Evolutionary conservation across 2,329 filamentous ascomycete species (phyloP).

Genomic region (Lecanicillium sp.): DNA sequence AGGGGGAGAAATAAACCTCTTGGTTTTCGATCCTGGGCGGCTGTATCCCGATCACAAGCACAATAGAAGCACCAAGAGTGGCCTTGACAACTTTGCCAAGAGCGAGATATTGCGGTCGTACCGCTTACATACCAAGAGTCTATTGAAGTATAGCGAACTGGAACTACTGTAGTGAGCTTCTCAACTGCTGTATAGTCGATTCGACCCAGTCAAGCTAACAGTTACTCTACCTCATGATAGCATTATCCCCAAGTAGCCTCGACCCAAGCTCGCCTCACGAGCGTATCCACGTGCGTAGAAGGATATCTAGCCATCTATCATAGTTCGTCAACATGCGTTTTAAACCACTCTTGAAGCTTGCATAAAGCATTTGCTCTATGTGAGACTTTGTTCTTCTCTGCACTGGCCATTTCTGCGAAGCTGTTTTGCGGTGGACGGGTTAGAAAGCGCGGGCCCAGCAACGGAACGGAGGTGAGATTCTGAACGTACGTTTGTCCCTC

Average conservation of each 20-base stretch:
- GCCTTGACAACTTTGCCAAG: conserved; percentile 20
- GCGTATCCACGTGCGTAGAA: too few relatives aligned
- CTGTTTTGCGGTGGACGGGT: conserved; percentile 25
- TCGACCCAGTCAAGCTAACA: too few relatives aligned
- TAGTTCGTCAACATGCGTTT: conserved; percentile 24
- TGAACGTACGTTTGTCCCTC: conserved; percentile 65
- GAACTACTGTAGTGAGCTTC: conserved; percentile 69
- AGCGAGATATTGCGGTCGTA: conserved; percentile 57
- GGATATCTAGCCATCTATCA: too few relatives aligned
- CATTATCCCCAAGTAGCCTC: too few relatives aligned
- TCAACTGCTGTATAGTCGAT: too few relatives aligned
- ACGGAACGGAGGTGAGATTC: background rate
- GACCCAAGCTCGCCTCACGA: too few relatives aligned
- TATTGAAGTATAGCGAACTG: conserved; percentile 66
- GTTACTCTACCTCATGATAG: too few relatives aligned
- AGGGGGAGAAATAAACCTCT: conserved; percentile 57
- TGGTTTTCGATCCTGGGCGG: conserved; percentile 86
- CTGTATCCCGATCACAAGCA: conserved; percentile 49
- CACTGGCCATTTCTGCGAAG: conserved; percentile 90
- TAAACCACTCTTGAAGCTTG: conserved; percentile 78
- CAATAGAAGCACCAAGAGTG: too few relatives aligned
- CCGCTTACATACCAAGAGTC: conserved; percentile 58
- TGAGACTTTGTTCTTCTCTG: conserved; percentile 83
- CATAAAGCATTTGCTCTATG: conserved; percentile 81
- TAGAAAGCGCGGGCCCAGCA: background rate